Evolutionary conservation across 495 filamentous ascomycete genomes (phyloP), one percentile per base, ranked within the genome.

Genomic region (Hyaloscypha hepaticicola): DNA sequence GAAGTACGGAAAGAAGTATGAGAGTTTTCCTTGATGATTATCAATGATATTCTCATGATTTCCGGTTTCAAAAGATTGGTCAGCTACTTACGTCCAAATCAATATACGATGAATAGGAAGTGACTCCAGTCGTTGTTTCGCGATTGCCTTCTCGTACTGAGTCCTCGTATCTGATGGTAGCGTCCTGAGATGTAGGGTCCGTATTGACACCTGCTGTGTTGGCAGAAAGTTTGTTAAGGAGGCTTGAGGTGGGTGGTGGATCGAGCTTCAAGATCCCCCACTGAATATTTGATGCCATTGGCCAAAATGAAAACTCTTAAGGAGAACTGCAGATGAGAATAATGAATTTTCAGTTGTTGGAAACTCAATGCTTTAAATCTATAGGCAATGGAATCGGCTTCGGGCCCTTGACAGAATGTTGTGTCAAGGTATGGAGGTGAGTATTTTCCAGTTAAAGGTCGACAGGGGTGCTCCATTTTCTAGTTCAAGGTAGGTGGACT

Each of bases 141-240:
- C 60, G 63, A 28, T 59, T 70, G 12, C 80, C 79, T 7, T 72
- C 73, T 27, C 77, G 75, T 4, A 80, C 81, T 3, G 82, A 81
- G 67, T 83, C 74, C 70, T 83, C 84, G 67, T 82, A 83, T 8
- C 80, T 74, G 48, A 85, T 83, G 9, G 71, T 64, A 65, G 78
- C 79, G 60, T 83, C 83, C 57, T 81, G 82, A 12, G 86, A 83
- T 0, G 86, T 85, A 26, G 77, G 79, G 55, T 88, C 82, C 5
- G 83, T 83, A 61, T 79, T 85, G 25, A 88, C 81, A 16, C 76
- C 82, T 1, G 76, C 81, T 11, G 85, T 78, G 56, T 83, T 76
- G 8, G 78, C 73, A 7, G 67, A n/a, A 59, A 51, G 31, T n/a
- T 25, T 56, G 57, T 56, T 59, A 21, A 21, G 50, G 29, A 50